A percentile compares a stretch with the other conserved stretches of the same genome.
Conservation (phyloP, 2,329 filamentous ascomycete species). For the Aspergillus latus region DNA sequence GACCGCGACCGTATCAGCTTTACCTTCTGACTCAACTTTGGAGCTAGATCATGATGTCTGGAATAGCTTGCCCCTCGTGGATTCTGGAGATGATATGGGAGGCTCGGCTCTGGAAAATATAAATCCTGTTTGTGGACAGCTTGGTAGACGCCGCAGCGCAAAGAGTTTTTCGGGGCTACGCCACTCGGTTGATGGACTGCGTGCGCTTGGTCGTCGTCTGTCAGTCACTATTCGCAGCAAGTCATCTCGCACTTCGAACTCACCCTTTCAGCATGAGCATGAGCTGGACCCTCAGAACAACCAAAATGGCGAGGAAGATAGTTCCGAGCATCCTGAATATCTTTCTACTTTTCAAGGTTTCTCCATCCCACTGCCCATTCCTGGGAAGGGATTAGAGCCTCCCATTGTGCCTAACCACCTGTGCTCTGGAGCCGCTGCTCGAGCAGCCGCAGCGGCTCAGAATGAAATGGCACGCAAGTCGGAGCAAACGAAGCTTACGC, state of each 20-base stretch:
- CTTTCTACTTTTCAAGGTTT: constrained; percentile 36
- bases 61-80: constrained; percentile 25
- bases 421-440: constrained; percentile 46
- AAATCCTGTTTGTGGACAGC: constrained; percentile 32
- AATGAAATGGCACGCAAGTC: constrained; percentile 44
- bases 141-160: constrained; percentile 33
- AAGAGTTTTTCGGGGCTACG: constrained; percentile 46
- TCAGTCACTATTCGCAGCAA: constrained; percentile 43
- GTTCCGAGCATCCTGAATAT: constrained; percentile 38
- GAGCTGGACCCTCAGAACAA: constrained; percentile 21
- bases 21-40: constrained; percentile 16
- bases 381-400: constrained; percentile 38
- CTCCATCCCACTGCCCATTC: constrained; percentile 35
- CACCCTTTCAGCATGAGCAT: constrained; percentile 20
- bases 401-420: constrained; percentile 42
- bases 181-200: constrained; percentile 43
- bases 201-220: constrained; percentile 42
- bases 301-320: constrained; percentile 24
- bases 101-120: constrained; percentile 34
- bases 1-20: constrained; percentile 33
- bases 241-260: constrained; percentile 32
- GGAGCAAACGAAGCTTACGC: constrained; percentile 33
- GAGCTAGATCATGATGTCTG: constrained; percentile 25
- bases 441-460: constrained; percentile 51
- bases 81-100: constrained; percentile 26